phyloP scores from a whole-genome alignment of 768 basidiomycete genomes.

The Suillus luteus region DNA sequence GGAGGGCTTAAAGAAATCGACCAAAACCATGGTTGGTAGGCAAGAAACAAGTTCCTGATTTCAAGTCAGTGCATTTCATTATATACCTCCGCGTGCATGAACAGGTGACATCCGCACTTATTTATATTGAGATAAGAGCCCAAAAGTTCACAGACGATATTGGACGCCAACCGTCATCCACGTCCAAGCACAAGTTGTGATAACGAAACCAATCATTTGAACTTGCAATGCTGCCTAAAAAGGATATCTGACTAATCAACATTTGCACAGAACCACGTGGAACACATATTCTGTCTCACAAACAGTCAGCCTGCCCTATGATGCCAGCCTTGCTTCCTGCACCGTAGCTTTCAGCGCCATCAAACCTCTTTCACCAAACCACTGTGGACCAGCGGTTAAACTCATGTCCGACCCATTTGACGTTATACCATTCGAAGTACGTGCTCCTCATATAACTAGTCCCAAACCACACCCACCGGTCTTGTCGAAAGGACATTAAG shows the following conservation, averaged over 20 bases:
- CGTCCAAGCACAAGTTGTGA: neutral
- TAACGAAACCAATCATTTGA: neutral
- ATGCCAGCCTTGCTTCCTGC: conserved; percentile 1
- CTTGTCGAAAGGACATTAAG: conserved; percentile 67
- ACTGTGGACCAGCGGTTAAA: conserved; percentile 1
- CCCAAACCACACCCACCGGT: conserved; percentile 8
- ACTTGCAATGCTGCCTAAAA: neutral
- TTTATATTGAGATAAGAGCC: conserved; percentile 12
- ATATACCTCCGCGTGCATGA: neutral
- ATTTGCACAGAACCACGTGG: conserved; percentile 3
- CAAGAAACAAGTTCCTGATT: neutral
- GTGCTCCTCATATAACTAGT: conserved; percentile 22
- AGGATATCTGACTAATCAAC: neutral
- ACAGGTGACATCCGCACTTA: conserved; percentile 1
- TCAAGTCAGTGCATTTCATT: neutral
- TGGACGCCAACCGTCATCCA: neutral
- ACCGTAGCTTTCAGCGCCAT: neutral
- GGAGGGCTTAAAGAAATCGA: conserved; percentile 36
- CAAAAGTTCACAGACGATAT: neutral
- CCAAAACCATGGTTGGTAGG: conserved; percentile 5
- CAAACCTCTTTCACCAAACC: neutral
- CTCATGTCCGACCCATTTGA: conserved; percentile 74
- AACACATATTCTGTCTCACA: neutral
- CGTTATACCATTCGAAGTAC: conserved; percentile 83
- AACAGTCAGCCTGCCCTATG: conserved; percentile 5